Conservation (phyloP, 106 monocot species). For the Agapanthus africanus region DNA sequence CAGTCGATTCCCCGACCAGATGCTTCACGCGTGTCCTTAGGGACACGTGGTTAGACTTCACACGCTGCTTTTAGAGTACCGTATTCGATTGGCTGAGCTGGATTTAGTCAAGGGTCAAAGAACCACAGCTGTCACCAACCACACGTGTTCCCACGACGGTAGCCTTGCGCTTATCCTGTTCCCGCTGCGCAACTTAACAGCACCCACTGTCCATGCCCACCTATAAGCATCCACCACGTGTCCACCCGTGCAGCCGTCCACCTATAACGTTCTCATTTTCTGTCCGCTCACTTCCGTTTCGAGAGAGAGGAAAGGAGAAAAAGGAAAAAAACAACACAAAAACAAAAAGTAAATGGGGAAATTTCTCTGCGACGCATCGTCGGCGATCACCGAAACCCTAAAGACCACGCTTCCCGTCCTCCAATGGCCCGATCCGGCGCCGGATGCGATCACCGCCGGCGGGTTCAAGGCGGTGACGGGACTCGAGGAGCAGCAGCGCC, state of each 20-base stretch:
- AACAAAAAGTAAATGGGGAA: slow-evolving; percentile 15
- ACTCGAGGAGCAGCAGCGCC: slow-evolving; percentile 24
- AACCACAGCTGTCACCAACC: slow-evolving; percentile 2
- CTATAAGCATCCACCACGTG: slow-evolving; percentile 3
- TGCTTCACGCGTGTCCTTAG: neutral
- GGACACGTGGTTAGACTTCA: too few relatives aligned
- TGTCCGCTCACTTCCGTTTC: neutral
- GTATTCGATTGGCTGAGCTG: neutral
- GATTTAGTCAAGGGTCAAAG: neutral
- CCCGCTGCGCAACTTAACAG: slow-evolving; percentile 6
- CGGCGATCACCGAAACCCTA: slow-evolving; percentile 17
- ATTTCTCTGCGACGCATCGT: slow-evolving; percentile 15
- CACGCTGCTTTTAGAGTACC: neutral
- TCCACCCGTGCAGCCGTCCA: neutral
- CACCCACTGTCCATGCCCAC: neutral
- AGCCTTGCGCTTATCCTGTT: slow-evolving; percentile 3
- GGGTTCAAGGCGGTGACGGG: slow-evolving; percentile 18
- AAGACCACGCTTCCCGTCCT: slow-evolving; percentile 9
- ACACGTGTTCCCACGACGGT: slow-evolving; percentile 7
- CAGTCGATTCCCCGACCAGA: neutral
- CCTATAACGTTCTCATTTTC: slow-evolving; percentile 9
- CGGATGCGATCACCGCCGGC: neutral
- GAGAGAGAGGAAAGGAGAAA: slow-evolving; percentile 1
- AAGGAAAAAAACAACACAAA: neutral
- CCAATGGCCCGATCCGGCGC: slow-evolving; percentile 6